Evolutionary conservation across 345 rosid genomes (phyloP), one percentile per base, ranked within the genome.

Genomic region (Corchorus olitorius): DNA sequence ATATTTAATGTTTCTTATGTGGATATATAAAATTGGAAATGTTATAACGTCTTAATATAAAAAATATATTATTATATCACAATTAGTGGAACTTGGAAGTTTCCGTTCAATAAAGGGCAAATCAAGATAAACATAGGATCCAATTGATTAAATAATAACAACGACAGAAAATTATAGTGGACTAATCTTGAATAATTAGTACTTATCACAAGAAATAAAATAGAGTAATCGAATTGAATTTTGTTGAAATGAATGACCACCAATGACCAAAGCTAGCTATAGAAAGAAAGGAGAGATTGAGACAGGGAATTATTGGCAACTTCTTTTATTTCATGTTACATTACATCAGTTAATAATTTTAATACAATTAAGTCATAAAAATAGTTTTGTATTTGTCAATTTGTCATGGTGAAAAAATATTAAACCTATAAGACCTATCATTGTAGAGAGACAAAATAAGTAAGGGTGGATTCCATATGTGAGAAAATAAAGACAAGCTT

Each of bases 401-500:
- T 39, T 27, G 48, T 37, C 0, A 17, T 48, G 13, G 43, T 13
- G 5, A 5, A 34, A 17, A 39, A 39, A 3, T 39, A 34, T 16
- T 52, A 20, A 70, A 8, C 11, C 8, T 17, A 39, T 17, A 39
- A 13, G 7, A 41, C 63, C 22, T 19, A 53, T n/a, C 5, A 17
- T 22, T 50, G 8, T 16, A 33, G 65, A 37, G 70, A 33, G 39
- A 6, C 27, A 27, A 27, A 27, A 27, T 27, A 60, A 2, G 22
- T 43, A 35, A 27, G 27, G 27, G 45, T 48, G 43, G 76, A 72
- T 72, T 65, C 68, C 34, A 66, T 39, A 55, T n/a, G 60, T 35
- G 46, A 73, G 68, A 46, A 61, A 68, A 69, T 62, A 60, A 80
- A 13, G 75, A 54, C 52, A 37, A 43, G 13, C 27, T 60, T 53